These are phyloP conservation scores for Malassezia furfur DNA, from an alignment of 1,284 basidiomycete genomes.

Conservation along the genomic window DNA sequence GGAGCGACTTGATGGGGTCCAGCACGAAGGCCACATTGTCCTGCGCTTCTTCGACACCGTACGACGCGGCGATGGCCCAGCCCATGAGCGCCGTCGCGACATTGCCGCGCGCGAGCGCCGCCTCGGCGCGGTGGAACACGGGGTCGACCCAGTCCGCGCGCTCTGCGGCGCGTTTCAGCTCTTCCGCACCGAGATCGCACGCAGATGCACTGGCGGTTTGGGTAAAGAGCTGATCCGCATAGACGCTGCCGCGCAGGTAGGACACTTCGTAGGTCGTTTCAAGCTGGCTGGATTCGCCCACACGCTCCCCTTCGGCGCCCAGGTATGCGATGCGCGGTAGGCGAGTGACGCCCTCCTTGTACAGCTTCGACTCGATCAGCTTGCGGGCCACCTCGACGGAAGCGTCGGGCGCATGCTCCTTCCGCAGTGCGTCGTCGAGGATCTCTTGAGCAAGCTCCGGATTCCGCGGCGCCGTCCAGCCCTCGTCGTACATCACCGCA, in stretches of 20 bases:
- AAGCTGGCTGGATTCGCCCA: neutral
- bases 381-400: too few relatives aligned
- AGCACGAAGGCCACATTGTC: slow-evolving; percentile 89
- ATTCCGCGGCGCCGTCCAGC: slow-evolving; percentile 56
- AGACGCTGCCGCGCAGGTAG: neutral
- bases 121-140: slow-evolving; percentile 36
- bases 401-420: too few relatives aligned
- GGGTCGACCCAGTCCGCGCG: slow-evolving; percentile 42
- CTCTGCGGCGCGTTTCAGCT: slow-evolving; percentile 54
- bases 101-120: slow-evolving; percentile 38
- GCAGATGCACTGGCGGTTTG: neutral
- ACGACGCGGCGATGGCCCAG: slow-evolving; percentile 78
- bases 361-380: neutral
- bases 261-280: neutral
- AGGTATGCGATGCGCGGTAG: neutral
- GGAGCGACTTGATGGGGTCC: slow-evolving; percentile 55
- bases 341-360: neutral
- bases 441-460: neutral
- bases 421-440: neutral
- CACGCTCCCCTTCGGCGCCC: neutral
- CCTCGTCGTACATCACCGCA: slow-evolving; percentile 85
- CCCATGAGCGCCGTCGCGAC: slow-evolving; percentile 29
- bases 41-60: slow-evolving; percentile 83
- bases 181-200: slow-evolving; percentile 22
- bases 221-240: neutral